Conservation (phyloP, 2,329 filamentous ascomycete species). For the Berkeleyomyces basicola region DNA sequence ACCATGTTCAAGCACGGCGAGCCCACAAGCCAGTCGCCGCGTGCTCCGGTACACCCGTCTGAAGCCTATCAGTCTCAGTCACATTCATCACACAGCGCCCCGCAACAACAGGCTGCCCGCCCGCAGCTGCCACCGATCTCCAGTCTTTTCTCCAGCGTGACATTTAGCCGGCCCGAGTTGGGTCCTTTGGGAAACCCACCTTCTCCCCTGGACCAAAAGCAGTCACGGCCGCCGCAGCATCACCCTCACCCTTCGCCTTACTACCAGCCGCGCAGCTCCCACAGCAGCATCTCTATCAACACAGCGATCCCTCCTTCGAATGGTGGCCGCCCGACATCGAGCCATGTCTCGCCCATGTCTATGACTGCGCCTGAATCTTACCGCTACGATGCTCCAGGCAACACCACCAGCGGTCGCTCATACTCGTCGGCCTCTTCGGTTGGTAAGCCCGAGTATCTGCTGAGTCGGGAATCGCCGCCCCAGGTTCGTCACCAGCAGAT, state of each 20-base stretch:
- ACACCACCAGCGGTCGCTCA: not conserved
- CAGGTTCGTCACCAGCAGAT: not conserved
- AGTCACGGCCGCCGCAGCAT: not conserved
- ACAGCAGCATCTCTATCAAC: not conserved
- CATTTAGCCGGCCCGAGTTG: not conserved
- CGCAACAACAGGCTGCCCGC: not conserved
- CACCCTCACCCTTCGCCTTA: not conserved
- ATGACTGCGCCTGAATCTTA: not conserved
- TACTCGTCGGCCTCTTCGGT: not conserved
- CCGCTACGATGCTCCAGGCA: not conserved
- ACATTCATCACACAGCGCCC: not conserved
- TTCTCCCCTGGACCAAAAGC: not conserved
- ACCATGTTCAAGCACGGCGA: not conserved
- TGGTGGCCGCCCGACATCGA: not conserved
- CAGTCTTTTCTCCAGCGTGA: not conserved
- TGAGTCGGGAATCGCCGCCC: not conserved
- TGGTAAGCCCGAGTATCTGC: not conserved
- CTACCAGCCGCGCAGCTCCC: not conserved
- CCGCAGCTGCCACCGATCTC: not conserved
- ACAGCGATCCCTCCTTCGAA: not conserved
- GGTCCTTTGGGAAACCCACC: not conserved
- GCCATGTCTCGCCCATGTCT: slow-evolving; percentile 1
- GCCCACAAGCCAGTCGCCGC: not conserved
- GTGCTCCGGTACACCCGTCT: not conserved
- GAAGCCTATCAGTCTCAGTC: not conserved